Evolutionary conservation across 1,284 basidiomycete genomes (phyloP).

Genomic region (Cutaneotrichosporon dermatis): DNA sequence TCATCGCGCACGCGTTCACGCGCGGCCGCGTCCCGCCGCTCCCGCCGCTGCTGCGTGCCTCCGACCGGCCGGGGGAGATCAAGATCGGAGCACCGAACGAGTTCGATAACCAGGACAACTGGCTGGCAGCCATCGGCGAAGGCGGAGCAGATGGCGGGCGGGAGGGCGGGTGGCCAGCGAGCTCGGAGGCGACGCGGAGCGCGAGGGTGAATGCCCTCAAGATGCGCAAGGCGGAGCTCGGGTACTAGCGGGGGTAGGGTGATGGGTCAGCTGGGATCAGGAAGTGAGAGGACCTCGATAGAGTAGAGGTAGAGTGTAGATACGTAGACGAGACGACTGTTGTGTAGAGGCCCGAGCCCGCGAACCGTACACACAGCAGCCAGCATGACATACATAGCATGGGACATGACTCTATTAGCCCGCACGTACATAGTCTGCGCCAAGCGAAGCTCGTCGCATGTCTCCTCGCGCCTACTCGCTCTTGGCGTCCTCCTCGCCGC

Average conservation of each 20-base stretch:
- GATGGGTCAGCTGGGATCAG: too few species aligned
- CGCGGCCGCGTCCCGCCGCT: constrained; percentile 17
- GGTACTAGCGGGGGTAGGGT: constrained; percentile 3
- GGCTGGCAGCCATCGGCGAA: constrained; percentile 26
- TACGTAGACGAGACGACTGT: neutral
- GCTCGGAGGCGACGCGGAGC: constrained; percentile 4
- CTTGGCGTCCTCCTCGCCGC: constrained; percentile 11
- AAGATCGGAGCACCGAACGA: constrained; percentile 20
- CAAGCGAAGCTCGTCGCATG: neutral
- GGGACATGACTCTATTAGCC: neutral
- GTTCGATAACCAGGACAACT: constrained; percentile 25
- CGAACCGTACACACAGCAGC: neutral
- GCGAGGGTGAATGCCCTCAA: constrained; percentile 14
- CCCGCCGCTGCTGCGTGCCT: constrained; percentile 16
- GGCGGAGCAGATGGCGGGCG: constrained; percentile 15
- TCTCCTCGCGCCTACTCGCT: neutral
- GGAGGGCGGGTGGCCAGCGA: constrained; percentile 10
- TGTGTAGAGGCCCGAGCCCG: too few species aligned
- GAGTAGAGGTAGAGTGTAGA: neutral
- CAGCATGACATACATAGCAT: neutral
- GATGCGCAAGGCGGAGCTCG: constrained; percentile 12
- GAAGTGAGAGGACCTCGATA: neutral
- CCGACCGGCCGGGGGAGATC: constrained; percentile 14
- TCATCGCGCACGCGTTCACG: constrained; percentile 26
- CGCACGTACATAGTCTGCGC: neutral